Evolutionary conservation across 495 filamentous ascomycete genomes (phyloP).

Genomic region (Tuber microsphaerosporum): DNA sequence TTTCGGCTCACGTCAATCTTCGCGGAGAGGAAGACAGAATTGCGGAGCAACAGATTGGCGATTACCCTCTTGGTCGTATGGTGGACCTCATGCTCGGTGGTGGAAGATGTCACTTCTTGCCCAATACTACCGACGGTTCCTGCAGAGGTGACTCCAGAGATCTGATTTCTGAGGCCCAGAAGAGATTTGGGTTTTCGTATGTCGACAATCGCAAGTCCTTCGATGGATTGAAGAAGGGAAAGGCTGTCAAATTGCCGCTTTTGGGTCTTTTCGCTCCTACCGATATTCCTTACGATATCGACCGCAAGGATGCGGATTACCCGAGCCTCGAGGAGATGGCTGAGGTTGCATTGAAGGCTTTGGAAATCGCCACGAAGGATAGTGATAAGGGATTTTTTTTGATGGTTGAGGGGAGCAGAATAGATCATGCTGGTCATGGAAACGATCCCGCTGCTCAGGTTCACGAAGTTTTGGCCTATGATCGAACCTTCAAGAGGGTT

Average conservation of each 20-base stretch:
- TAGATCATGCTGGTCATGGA: conserved; percentile 90
- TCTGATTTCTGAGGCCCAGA: conserved; percentile 58
- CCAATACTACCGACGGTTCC: conserved; percentile 65
- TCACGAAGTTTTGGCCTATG: conserved; percentile 86
- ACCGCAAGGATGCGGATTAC: conserved; percentile 72
- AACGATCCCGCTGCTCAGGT: conserved; percentile 96
- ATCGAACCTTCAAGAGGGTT: conserved; percentile 72
- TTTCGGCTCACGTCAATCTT: conserved; percentile 77
- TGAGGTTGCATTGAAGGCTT: conserved; percentile 64
- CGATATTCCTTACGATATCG: conserved; percentile 89
- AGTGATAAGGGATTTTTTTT: conserved; percentile 93
- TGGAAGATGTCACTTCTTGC: conserved; percentile 86
- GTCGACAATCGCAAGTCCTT: conserved; percentile 66
- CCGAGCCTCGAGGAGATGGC: conserved; percentile 92
- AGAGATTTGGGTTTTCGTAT: conserved; percentile 72
- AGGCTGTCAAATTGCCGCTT: conserved; percentile 66
- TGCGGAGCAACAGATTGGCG: conserved; percentile 82
- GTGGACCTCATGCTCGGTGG: conserved; percentile 90
- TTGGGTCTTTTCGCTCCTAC: conserved; percentile 75
- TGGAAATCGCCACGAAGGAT: conserved; percentile 74
- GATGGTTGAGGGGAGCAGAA: conserved; percentile 94
- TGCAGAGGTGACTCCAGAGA: conserved; percentile 71
- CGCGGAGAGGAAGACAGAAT: conserved; percentile 80
- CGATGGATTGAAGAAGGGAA: conserved; percentile 64
- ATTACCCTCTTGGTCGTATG: conserved; percentile 72